phyloP scores from a whole-genome alignment of 495 filamentous ascomycete genomes.

The Echria macrotheca region DNA sequence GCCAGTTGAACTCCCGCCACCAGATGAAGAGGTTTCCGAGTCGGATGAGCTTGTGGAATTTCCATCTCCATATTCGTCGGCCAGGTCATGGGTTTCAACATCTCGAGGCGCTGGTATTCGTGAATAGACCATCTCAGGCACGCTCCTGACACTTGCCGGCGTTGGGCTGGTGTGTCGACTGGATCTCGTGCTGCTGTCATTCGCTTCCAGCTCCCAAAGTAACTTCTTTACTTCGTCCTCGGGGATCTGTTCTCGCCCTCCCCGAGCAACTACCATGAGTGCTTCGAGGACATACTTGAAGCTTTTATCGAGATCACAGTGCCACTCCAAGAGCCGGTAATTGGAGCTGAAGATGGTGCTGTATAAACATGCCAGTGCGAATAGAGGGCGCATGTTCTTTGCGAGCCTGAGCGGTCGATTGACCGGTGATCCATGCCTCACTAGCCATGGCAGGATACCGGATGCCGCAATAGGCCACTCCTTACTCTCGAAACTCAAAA shows the following conservation, averaged over 20 bases:
- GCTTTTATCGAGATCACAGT: background rate
- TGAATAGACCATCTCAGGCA: background rate
- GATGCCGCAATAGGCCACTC: background rate
- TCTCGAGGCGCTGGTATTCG: no score
- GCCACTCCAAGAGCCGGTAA: background rate
- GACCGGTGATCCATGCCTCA: background rate
- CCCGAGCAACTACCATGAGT: background rate
- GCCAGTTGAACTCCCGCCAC: no score
- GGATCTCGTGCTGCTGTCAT: background rate
- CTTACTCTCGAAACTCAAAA: background rate
- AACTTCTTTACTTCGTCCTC: background rate
- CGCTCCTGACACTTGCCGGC: background rate
- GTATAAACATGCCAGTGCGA: background rate
- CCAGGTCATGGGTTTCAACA: no score
- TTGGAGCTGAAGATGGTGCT: background rate
- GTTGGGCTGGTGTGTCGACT: background rate
- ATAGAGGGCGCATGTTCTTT: background rate
- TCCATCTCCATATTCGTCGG: no score
- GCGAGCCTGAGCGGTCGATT: background rate
- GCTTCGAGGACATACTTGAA: background rate
- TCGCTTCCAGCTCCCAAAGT: background rate
- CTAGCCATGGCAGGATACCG: background rate
- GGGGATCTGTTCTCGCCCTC: background rate
- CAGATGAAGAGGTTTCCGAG: no score
- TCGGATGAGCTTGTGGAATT: no score